Evolutionary conservation across 2,329 filamentous ascomycete genomes (phyloP).

Genomic region (Ceratocystiopsis sp.): DNA sequence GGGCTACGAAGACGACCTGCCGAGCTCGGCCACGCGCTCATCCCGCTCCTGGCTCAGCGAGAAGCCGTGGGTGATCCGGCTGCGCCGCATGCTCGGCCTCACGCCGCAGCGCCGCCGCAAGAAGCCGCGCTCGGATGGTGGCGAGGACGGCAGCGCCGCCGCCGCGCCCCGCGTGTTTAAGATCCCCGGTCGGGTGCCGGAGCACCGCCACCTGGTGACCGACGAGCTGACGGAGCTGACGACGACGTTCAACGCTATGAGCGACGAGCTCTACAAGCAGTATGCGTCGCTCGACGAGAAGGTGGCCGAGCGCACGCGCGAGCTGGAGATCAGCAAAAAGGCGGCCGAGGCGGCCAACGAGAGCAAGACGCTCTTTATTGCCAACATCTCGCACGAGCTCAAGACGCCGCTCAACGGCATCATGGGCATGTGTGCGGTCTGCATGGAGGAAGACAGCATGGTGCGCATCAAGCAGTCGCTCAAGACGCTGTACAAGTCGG

Average conservation of each 20-base stretch:
- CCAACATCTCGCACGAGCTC: constrained; percentile 76
- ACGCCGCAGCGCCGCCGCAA: constrained; percentile 9
- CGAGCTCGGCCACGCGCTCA: constrained; percentile 23
- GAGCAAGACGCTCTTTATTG: constrained; percentile 94
- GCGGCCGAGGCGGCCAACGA: constrained; percentile 90
- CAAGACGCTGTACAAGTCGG: constrained; percentile 78
- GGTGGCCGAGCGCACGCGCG: constrained; percentile 63
- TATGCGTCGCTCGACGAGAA: constrained; percentile 73
- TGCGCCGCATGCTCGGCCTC: constrained; percentile 15
- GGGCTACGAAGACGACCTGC: constrained; percentile 34
- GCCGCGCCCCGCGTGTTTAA: constrained; percentile 42
- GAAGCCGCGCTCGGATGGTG: constrained; percentile 15
- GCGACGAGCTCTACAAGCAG: constrained; percentile 72
- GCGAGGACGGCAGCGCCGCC: constrained; percentile 24
- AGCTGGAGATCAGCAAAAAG: constrained; percentile 79
- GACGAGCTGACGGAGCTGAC: constrained; percentile 79
- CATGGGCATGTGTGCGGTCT: constrained; percentile 81
- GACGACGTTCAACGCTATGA: constrained; percentile 83
- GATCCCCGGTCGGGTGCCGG: constrained; percentile 68
- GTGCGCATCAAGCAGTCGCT: constrained; percentile 64
- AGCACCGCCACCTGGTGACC: constrained; percentile 56
- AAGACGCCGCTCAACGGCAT: constrained; percentile 95
- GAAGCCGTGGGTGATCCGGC: constrained; percentile 21
- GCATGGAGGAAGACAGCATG: constrained; percentile 79
- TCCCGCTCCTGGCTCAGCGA: constrained; percentile 26